phyloP scores from a whole-genome alignment of 257 asterid species.

The Nicotiana undulata region DNA sequence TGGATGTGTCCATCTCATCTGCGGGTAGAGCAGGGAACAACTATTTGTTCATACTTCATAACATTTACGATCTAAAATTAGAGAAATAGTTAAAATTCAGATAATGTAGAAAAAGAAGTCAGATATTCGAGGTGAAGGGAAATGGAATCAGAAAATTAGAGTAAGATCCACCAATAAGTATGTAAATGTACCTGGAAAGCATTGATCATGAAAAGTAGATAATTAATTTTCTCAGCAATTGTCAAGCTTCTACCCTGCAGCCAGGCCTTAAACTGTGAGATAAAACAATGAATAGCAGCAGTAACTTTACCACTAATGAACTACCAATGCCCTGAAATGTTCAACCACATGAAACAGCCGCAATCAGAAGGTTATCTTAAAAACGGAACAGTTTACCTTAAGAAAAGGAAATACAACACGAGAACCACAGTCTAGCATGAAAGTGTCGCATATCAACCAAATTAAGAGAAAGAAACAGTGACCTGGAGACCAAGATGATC shows the following conservation, averaged over 20 bases:
- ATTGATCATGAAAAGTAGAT: conserved; percentile 93
- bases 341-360: not conserved
- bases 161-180: not conserved
- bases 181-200: conserved; percentile 72
- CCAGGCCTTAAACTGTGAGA: conserved; percentile 15
- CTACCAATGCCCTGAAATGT: not conserved
- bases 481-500: not conserved
- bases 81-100: not conserved
- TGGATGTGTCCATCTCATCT: not conserved
- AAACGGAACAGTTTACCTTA: not conserved
- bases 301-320: not conserved
- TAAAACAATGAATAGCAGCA: not conserved
- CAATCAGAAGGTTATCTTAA: not conserved
- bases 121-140: not conserved
- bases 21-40: not conserved
- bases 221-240: conserved; percentile 87
- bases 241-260: conserved; percentile 86
- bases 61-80: not conserved
- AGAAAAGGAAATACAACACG: not conserved
- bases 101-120: not conserved
- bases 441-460: not conserved
- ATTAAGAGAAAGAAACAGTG: not conserved
- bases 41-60: not conserved
- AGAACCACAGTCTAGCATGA: not conserved
- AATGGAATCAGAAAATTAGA: not conserved